Percentiles rank a stretch among this genome's conserved stretches.
These are phyloP conservation scores for Medicago ruthenica DNA, from an alignment of 306 rosid genomes.

Conservation along the genomic window DNA sequence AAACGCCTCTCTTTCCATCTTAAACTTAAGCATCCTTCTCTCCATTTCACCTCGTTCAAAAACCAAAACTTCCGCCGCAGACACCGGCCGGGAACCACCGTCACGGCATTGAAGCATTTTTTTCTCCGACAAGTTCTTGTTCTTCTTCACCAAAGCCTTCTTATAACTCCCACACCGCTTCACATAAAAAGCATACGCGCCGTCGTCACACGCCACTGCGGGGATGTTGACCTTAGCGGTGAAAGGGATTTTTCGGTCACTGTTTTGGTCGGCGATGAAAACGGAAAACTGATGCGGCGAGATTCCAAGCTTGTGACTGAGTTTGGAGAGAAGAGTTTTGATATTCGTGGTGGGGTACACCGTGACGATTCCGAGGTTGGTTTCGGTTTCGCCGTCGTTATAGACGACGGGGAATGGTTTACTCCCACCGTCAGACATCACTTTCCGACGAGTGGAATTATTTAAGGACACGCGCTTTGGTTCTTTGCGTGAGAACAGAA, in stretches of 20 bases:
- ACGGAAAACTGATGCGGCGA: constrained; percentile 59
- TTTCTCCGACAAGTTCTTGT: not conserved
- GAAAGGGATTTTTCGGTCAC: constrained; percentile 55
- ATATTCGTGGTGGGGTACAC: constrained; percentile 52
- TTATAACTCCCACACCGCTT: constrained; percentile 53
- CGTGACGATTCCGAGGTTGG: constrained; percentile 52
- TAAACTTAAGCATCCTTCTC: constrained; percentile 36
- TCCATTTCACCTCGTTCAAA: constrained; percentile 42
- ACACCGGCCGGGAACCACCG: not conserved
- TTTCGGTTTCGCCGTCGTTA: constrained; percentile 61
- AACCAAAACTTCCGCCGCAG: not conserved
- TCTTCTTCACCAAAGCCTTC: constrained; percentile 20
- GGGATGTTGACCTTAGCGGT: constrained; percentile 61
- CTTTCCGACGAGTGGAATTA: not conserved
- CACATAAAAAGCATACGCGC: constrained; percentile 51
- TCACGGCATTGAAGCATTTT: constrained; percentile 22
- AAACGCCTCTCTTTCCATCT: constrained; percentile 45
- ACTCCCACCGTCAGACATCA: constrained; percentile 44
- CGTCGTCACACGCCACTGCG: constrained; percentile 37
- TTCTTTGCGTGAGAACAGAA: constrained; percentile 1
- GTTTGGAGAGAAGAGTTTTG: constrained; percentile 47
- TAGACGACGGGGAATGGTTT: constrained; percentile 53
- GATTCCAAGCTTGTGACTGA: constrained; percentile 65
- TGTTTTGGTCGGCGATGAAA: constrained; percentile 45
- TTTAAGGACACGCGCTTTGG: not conserved